Evolutionary conservation across 805 yeast species (phyloP).

Genomic region (Kluyveromyces siamensis): DNA sequence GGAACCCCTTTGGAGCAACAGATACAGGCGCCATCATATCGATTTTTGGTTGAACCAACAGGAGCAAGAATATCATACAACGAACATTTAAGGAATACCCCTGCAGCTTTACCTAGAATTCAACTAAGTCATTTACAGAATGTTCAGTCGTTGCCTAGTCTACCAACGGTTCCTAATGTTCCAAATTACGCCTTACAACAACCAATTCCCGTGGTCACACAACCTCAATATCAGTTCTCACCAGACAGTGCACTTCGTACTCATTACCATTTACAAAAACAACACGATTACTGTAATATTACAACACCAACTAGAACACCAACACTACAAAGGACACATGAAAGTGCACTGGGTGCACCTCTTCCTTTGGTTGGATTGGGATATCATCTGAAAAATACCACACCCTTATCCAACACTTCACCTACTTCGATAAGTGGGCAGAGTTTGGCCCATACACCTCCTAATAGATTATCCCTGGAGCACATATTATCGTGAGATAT

Average conservation of each 20-base stretch:
- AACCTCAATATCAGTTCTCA: neutral
- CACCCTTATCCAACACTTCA: neutral
- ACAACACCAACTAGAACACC: neutral
- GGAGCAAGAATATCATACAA: neutral
- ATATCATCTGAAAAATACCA: neutral
- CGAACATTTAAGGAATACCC: neutral
- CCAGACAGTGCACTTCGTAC: neutral
- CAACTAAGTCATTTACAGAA: neutral
- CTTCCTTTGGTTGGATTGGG: neutral
- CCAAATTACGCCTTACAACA: neutral
- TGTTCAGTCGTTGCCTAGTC: neutral
- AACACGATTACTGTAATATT: neutral
- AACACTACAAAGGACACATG: neutral
- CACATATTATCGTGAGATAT: neutral
- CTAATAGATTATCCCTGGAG: neutral
- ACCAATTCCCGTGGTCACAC: neutral
- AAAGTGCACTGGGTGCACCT: neutral
- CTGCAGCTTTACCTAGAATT: neutral
- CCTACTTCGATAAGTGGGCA: neutral
- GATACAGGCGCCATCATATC: neutral
- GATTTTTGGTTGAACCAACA: neutral
- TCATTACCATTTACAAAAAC: neutral
- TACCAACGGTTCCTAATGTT: neutral
- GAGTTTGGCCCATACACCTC: neutral
- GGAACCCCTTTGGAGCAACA: neutral